Conservation (phyloP, 1,284 basidiomycete species). For the Filobasidium uniguttulatum region DNA sequence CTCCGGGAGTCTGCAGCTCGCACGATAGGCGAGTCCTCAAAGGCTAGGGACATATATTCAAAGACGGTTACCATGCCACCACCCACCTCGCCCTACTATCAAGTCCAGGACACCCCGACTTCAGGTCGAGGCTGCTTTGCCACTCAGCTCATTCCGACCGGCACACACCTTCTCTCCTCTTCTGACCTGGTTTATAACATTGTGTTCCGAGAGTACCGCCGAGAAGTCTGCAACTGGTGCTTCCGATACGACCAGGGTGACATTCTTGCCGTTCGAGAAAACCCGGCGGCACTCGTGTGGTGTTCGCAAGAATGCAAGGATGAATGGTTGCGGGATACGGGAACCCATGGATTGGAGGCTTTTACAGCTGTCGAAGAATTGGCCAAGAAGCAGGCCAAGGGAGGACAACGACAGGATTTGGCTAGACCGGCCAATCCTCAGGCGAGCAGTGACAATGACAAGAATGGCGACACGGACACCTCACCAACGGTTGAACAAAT, state of each 20-base stretch:
- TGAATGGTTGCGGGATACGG: background rate
- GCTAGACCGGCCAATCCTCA: too few species aligned
- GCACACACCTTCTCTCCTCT: conserved; percentile 30
- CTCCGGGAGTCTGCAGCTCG: too few species aligned
- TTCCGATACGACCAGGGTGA: conserved; percentile 2
- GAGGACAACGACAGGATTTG: background rate
- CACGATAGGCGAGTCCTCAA: too few species aligned
- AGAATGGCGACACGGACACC: background rate
- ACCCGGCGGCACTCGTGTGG: conserved; percentile 1
- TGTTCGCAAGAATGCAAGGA: conserved; percentile 5
- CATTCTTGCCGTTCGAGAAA: background rate
- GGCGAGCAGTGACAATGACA: too few species aligned
- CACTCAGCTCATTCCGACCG: conserved; percentile 42
- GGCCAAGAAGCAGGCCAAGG: background rate
- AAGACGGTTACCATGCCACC: background rate
- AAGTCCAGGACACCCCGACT: conserved; percentile 23
- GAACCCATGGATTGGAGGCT: background rate
- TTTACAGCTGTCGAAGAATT: conserved; percentile 1
- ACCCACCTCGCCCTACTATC: conserved; percentile 7
- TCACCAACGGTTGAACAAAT: background rate
- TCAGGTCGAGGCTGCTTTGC: conserved; percentile 39
- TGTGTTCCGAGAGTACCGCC: conserved; percentile 3
- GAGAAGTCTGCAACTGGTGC: conserved; percentile 5
- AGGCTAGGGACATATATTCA: too few species aligned
- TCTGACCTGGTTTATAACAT: background rate